phyloP scores from a whole-genome alignment of 2,329 filamentous ascomycete species.

The Cercospora nicotianae region DNA sequence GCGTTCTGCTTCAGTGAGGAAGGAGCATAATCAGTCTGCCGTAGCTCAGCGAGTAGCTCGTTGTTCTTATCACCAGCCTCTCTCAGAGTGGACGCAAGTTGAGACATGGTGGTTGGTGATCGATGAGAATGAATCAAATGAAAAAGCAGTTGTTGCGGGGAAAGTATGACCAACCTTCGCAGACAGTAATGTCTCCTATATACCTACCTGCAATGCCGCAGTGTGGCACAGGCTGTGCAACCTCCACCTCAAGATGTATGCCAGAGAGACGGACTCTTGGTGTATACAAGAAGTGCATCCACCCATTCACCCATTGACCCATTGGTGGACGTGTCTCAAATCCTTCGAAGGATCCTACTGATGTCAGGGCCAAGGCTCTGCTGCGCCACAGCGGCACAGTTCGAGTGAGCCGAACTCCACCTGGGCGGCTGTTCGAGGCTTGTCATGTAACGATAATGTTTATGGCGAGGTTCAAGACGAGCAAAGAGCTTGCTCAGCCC shows the following conservation, averaged over 20 bases:
- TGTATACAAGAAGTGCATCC: constrained; percentile 6
- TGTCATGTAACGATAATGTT: not conserved
- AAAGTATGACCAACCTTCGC: constrained; percentile 11
- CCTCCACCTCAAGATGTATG: constrained; percentile 4
- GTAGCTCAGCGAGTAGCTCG: constrained; percentile 49
- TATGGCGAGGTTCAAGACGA: not conserved
- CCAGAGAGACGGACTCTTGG: not conserved
- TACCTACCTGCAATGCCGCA: constrained; percentile 15
- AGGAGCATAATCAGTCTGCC: constrained; percentile 52
- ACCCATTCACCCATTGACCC: no score
- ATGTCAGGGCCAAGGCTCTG: constrained; percentile 7
- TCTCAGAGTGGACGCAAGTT: constrained; percentile 19
- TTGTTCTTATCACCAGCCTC: constrained; percentile 31
- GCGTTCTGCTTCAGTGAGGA: constrained; percentile 50
- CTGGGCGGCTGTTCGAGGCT: not conserved
- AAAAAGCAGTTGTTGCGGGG: not conserved
- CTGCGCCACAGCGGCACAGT: constrained; percentile 12
- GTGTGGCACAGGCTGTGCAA: constrained; percentile 3
- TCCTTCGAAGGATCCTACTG: constrained; percentile 10
- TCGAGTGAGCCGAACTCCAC: constrained; percentile 3
- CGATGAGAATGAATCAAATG: not conserved
- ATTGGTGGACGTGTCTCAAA: not conserved
- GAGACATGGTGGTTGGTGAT: constrained; percentile 19
- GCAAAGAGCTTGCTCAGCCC: constrained; percentile 11
- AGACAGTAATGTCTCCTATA: constrained; percentile 10